Evolutionary conservation across 495 filamentous ascomycete species (phyloP).

Genomic region (Thermothielavioides terrestris): DNA sequence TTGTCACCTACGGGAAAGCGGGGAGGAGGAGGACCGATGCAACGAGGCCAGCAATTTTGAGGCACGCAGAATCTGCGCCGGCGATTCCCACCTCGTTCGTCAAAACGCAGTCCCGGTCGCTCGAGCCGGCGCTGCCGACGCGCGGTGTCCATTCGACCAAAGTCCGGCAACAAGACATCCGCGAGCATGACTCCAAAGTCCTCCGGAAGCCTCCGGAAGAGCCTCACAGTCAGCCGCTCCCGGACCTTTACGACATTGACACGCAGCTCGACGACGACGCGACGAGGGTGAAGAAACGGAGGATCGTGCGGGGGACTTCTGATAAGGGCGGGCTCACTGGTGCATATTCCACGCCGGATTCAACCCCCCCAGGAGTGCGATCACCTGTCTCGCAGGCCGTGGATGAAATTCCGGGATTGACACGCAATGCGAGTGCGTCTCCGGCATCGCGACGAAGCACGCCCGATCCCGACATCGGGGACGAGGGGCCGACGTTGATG

Average conservation of each 20-base stretch:
- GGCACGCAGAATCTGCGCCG: slow-evolving; percentile 12
- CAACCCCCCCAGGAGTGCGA: slow-evolving; percentile 14
- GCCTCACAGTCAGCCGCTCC: slow-evolving; percentile 24
- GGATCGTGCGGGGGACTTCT: slow-evolving; percentile 17
- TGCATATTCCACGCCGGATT: slow-evolving; percentile 24
- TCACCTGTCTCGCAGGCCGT: slow-evolving; percentile 6
- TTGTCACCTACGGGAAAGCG: slow-evolving; percentile 36
- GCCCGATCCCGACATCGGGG: slow-evolving; percentile 18
- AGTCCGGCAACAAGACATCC: background rate
- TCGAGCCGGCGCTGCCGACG: slow-evolving; percentile 13
- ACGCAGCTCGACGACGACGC: slow-evolving; percentile 16
- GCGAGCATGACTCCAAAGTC: slow-evolving; percentile 1
- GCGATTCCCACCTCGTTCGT: slow-evolving; percentile 6
- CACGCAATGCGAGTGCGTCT: background rate
- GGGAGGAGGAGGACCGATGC: slow-evolving; percentile 23
- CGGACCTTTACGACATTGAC: slow-evolving; percentile 9
- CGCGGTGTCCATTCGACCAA: slow-evolving; percentile 5
- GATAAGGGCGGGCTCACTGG: slow-evolving; percentile 15
- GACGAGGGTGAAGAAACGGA: slow-evolving; percentile 18
- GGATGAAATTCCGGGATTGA: slow-evolving; percentile 8
- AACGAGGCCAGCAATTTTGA: slow-evolving; percentile 7
- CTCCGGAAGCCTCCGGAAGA: slow-evolving; percentile 8
- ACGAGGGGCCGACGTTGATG: slow-evolving; percentile 8
- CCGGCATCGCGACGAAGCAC: slow-evolving; percentile 6
- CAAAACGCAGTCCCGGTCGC: slow-evolving; percentile 12